phyloP scores from a whole-genome alignment of 1,284 basidiomycete species.

The Ganoderma meredithae region DNA sequence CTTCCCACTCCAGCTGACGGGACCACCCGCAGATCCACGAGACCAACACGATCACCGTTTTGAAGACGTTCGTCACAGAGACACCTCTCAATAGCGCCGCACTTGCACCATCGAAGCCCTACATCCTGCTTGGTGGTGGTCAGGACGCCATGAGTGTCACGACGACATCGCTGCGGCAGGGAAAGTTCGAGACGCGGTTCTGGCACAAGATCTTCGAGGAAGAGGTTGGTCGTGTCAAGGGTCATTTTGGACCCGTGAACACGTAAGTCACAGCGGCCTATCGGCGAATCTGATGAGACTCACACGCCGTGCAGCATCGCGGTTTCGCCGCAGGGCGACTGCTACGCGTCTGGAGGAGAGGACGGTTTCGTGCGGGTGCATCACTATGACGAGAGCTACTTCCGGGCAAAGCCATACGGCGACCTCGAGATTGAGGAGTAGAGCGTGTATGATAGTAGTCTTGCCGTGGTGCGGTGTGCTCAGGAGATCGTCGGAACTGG shows the following conservation, averaged over 20 bases:
- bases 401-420: slow-evolving; percentile 89
- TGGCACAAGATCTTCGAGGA: slow-evolving; percentile 99
- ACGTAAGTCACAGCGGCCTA: slow-evolving; percentile 64
- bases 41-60: slow-evolving; percentile 85
- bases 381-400: slow-evolving; percentile 93
- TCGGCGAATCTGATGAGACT: slow-evolving; percentile 15
- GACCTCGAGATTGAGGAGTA: slow-evolving; percentile 80
- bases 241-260: slow-evolving; percentile 98
- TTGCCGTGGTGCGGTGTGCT: slow-evolving; percentile 7
- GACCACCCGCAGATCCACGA: slow-evolving; percentile 77
- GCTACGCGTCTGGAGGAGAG: slow-evolving; percentile 95
- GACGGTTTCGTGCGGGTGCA: slow-evolving; percentile 95
- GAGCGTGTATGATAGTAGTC: slow-evolving; percentile 22
- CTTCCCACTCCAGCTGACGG: neutral
- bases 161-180: slow-evolving; percentile 91
- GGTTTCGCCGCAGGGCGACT: slow-evolving; percentile 88
- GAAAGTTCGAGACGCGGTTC: slow-evolving; percentile 98
- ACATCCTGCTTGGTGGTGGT: slow-evolving; percentile 92
- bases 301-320: slow-evolving; percentile 68
- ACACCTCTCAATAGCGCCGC: slow-evolving; percentile 97
- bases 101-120: slow-evolving; percentile 86
- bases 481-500: slow-evolving; percentile 21
- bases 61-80: slow-evolving; percentile 95
- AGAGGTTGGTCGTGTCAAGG: slow-evolving; percentile 96
- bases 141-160: slow-evolving; percentile 99